Base-by-base conservation (phyloP, 1,139 yeast species). In the Protomyces lactucae-debilis region DNA sequence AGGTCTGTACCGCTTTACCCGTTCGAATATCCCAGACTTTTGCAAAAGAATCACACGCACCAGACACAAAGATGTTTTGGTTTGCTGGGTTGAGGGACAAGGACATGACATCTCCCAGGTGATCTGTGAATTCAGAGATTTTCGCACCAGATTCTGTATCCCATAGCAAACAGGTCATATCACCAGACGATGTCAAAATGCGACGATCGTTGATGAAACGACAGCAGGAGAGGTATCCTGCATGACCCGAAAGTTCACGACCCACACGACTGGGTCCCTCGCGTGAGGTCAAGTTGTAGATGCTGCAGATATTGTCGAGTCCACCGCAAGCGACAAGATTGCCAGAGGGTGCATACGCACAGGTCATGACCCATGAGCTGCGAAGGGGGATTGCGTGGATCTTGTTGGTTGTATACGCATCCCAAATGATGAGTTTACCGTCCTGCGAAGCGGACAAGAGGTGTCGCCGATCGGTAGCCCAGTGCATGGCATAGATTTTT, bases 391-490 rank as follows among this genome's bases (percentile, higher is more conserved):
- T 83, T 0, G 91, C 91, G 67, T 85, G 84, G 65, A 82, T 79
- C 72, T 92, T 92, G 69, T 82, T 78, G 1, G 93, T 93, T 0
- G 89, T 83, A 1, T 82, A 77, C 0, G 91, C 81, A 73, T 91
- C 93, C 97, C 97, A 92, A 37, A 90, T 75, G 57, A 92, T 79
- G 79, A 90, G 80, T 72, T 83, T 87, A 1, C 97, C 97, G 75
- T 92, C 97, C 73, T 89, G 96, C 40, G 95, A 85, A 0, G 91
- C 90, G 54, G 91, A 84, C 10, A 90, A 76, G 2, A 92, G 73
- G 52, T 78, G 80, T 52, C 77, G 75, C 16, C 88, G 83, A 71
- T 87, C 86, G 0, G 77, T 73, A 60, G 85, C 81, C 93, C 96
- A 88, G 64, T 83, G 79, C 68, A 88, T 77, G 67, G 84, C 84